phyloP scores from a whole-genome alignment of 768 basidiomycete species.

The Udeniomyces megalosporus region DNA sequence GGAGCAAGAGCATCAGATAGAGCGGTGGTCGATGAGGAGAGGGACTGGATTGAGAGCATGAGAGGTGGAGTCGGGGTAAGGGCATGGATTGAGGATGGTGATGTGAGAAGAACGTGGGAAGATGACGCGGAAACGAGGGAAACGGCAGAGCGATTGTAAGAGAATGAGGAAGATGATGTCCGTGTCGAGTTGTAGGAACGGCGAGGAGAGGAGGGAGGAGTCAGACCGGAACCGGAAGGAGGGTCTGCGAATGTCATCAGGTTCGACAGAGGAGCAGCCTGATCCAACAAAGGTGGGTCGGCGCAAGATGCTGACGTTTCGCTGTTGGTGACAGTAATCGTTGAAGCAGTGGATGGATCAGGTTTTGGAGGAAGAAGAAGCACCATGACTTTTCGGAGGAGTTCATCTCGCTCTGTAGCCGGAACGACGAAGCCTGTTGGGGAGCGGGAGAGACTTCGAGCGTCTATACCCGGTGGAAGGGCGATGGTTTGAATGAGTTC shows the following conservation, averaged over 20 bases:
- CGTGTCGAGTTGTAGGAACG: conserved; percentile 19
- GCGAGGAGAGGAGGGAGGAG: conserved; percentile 25
- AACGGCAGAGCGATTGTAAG: conserved; percentile 16
- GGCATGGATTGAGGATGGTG: conserved; percentile 20
- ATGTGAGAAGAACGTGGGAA: conserved; percentile 23
- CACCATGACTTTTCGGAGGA: conserved; percentile 5
- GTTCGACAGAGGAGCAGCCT: not conserved
- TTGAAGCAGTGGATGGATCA: not conserved
- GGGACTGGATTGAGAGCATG: not conserved
- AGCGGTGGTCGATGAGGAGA: not conserved
- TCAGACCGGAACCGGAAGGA: conserved; percentile 25
- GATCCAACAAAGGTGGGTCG: too few relatives aligned
- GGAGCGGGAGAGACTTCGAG: not conserved
- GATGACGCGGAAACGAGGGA: conserved; percentile 22
- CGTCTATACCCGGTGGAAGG: conserved; percentile 5
- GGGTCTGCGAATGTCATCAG: conserved; percentile 18
- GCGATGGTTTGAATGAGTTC: conserved; percentile 7
- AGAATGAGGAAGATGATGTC: conserved; percentile 17
- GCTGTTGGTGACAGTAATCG: not conserved
- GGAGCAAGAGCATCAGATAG: conserved; percentile 8
- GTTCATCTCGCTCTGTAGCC: conserved; percentile 1
- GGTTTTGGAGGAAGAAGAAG: not conserved
- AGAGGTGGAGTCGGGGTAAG: conserved; percentile 8
- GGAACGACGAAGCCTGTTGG: conserved; percentile 8
- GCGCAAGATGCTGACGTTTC: not conserved